A percentile compares a stretch with the other conserved stretches of the same genome.
phyloP scores from a whole-genome alignment of 345 rosid species.

The Cardamine occulta region DNA sequence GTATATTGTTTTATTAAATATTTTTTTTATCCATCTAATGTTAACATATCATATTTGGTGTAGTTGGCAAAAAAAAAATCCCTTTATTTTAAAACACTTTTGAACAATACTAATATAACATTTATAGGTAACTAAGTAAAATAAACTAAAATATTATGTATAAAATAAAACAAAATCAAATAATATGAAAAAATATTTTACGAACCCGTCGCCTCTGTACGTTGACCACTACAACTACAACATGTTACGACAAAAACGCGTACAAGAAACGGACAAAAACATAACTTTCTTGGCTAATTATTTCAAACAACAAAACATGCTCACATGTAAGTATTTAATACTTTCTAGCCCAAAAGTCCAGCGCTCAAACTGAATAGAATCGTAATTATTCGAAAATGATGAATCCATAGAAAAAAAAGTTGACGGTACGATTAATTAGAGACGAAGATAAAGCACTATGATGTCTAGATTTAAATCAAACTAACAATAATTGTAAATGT shows the following conservation, averaged over 20 bases:
- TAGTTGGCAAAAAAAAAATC: neutral
- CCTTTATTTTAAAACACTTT: neutral
- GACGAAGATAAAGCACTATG: conserved; percentile 25
- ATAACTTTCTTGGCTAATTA: neutral
- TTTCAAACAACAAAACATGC: conserved; percentile 12
- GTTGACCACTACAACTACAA: neutral
- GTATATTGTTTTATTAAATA: too few relatives aligned
- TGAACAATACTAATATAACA: neutral
- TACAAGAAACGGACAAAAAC: conserved; percentile 1
- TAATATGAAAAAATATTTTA: neutral
- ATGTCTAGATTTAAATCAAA: conserved; percentile 24
- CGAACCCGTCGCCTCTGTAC: neutral
- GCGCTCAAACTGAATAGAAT: neutral
- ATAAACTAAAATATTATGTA: too few relatives aligned
- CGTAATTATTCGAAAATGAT: neutral
- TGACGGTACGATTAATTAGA: conserved; percentile 23
- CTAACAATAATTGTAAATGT: neutral
- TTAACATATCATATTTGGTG: too few relatives aligned
- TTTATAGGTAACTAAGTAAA: neutral
- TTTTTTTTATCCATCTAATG: too few relatives aligned
- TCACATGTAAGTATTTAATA: conserved; percentile 7
- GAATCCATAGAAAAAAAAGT: neutral
- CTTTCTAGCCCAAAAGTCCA: conserved; percentile 13
- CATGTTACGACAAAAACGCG: neutral
- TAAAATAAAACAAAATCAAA: too few relatives aligned